Evolutionary conservation across 495 filamentous ascomycete species (phyloP).

Genomic region (Chaetomium tenue): DNA sequence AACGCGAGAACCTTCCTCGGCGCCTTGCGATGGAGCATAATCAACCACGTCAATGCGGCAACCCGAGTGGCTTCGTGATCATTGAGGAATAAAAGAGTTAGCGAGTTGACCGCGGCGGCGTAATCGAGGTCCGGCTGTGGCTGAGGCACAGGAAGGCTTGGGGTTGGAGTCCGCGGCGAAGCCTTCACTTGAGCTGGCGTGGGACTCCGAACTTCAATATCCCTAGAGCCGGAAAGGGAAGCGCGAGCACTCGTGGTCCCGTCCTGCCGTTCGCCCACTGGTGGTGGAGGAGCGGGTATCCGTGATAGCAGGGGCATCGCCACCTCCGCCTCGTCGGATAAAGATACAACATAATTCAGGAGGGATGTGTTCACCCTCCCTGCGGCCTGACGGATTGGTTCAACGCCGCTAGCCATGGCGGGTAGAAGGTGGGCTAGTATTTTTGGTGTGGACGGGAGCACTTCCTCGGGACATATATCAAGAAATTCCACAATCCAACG

Average conservation of each 20-base stretch:
- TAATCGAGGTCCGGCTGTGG: slow-evolving; percentile 83
- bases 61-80: slow-evolving; percentile 95
- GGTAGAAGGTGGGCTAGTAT: slow-evolving; percentile 90
- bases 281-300: slow-evolving; percentile 48
- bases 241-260: slow-evolving; percentile 52
- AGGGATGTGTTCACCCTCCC: slow-evolving; percentile 84
- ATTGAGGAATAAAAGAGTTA: slow-evolving; percentile 92
- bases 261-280: slow-evolving; percentile 54
- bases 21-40: slow-evolving; percentile 95
- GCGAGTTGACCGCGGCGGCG: slow-evolving; percentile 90
- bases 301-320: slow-evolving; percentile 43
- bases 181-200: slow-evolving; percentile 51
- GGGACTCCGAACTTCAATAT: slow-evolving; percentile 53
- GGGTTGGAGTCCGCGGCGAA: slow-evolving; percentile 44
- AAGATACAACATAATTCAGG: slow-evolving; percentile 84
- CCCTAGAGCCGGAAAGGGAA: slow-evolving; percentile 55
- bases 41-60: slow-evolving; percentile 90
- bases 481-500: slow-evolving; percentile 97
- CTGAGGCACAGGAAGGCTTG: slow-evolving; percentile 47
- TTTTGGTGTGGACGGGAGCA: slow-evolving; percentile 90
- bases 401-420: slow-evolving; percentile 87
- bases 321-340: slow-evolving; percentile 70
- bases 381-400: slow-evolving; percentile 84
- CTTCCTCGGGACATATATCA: slow-evolving; percentile 95
- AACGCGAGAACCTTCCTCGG: slow-evolving; percentile 92